These are phyloP conservation scores for Escallonia rubra DNA, from an alignment of 129 eudicot genomes.

Conservation along the genomic window DNA sequence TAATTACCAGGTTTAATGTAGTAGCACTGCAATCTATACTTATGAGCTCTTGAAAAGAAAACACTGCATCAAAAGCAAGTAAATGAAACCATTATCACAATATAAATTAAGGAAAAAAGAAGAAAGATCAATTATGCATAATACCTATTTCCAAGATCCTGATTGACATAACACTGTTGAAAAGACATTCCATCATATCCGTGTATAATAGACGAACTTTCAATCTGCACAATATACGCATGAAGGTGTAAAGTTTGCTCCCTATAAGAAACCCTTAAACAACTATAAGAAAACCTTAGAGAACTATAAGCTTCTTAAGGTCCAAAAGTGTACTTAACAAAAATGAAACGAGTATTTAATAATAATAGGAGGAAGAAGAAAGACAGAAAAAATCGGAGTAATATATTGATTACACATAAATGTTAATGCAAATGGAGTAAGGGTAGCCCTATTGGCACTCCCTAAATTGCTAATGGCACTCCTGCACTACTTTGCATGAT, in stretches of 20 bases:
- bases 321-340: neutral
- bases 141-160: conserved; percentile 46
- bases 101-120: conserved; percentile 1
- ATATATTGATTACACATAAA: too few relatives aligned
- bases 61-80: conserved; percentile 29
- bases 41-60: conserved; percentile 74
- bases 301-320: neutral
- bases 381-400: too few relatives aligned
- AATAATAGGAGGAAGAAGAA: too few relatives aligned
- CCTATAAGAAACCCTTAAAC: too few relatives aligned
- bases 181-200: conserved; percentile 61
- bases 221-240: conserved; percentile 40
- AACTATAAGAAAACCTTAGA: too few relatives aligned
- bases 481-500: too few relatives aligned
- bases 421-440: too few relatives aligned
- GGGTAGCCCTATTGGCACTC: too few relatives aligned
- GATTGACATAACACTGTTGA: conserved; percentile 49
- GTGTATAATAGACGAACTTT: conserved; percentile 54
- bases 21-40: conserved; percentile 76
- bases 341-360: neutral
- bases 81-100: neutral
- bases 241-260: neutral
- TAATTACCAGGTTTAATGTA: conserved; percentile 55
- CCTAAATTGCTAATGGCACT: too few relatives aligned
- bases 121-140: neutral